Evolutionary conservation across 495 filamentous ascomycete genomes (phyloP).

Genomic region (Cenococcum geophilum): DNA sequence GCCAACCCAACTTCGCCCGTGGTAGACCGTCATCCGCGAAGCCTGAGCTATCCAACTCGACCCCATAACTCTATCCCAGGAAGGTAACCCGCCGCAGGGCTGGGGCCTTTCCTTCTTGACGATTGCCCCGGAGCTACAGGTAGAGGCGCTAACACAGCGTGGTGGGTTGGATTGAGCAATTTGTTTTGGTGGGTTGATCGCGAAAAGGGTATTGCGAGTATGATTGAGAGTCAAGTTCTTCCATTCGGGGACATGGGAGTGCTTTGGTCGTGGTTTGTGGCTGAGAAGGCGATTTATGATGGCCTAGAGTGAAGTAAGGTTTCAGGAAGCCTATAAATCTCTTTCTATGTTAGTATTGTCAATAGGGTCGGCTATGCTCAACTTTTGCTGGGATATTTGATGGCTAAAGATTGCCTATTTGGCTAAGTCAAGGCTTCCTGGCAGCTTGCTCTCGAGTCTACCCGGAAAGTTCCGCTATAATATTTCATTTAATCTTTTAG

Average conservation of each 20-base stretch:
- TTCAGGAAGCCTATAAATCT: background rate
- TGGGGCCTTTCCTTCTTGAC: slow-evolving; percentile 56
- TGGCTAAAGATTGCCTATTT: no score
- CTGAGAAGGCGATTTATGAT: slow-evolving; percentile 26
- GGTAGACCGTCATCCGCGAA: slow-evolving; percentile 45
- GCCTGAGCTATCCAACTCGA: slow-evolving; percentile 44
- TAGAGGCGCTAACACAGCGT: slow-evolving; percentile 43
- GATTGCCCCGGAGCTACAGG: slow-evolving; percentile 41
- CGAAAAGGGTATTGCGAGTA: slow-evolving; percentile 53
- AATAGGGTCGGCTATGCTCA: no score
- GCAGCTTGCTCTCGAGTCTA: no score
- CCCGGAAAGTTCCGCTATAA: no score
- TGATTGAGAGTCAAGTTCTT: slow-evolving; percentile 53
- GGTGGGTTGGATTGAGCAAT: slow-evolving; percentile 57
- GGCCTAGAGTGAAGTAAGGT: slow-evolving; percentile 13
- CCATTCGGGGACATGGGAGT: slow-evolving; percentile 44
- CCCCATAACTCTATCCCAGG: slow-evolving; percentile 46
- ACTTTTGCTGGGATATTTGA: no score
- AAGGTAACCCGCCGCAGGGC: slow-evolving; percentile 48
- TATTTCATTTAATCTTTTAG: no score
- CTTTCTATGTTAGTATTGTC: no score
- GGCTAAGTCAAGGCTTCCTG: no score
- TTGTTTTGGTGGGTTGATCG: slow-evolving; percentile 58
- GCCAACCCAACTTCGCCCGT: slow-evolving; percentile 46
- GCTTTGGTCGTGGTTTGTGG: slow-evolving; percentile 14